phyloP scores from a whole-genome alignment of 2,329 filamentous ascomycete species.

The Epichloe sibirici region DNA sequence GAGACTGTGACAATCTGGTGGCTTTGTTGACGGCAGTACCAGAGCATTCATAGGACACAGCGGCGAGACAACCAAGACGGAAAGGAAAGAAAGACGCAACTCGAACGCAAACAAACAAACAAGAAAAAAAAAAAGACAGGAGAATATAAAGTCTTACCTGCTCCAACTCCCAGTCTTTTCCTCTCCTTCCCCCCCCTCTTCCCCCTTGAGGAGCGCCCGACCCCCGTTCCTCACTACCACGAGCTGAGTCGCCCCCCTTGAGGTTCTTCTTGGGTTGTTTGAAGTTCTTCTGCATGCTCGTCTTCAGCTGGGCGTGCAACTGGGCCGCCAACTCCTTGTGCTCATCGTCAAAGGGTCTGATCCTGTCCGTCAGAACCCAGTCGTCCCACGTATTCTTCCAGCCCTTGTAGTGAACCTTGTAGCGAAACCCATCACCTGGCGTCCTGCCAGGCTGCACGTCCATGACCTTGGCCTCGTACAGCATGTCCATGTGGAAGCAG shows the following conservation, averaged over 20 bases:
- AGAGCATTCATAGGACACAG: background rate
- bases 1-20: too few species aligned
- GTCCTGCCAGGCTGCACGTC: constrained; percentile 62
- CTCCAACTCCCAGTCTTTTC: constrained; percentile 72
- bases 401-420: constrained; percentile 95
- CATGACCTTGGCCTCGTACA: constrained; percentile 94
- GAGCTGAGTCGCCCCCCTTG: constrained; percentile 35
- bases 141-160: constrained; percentile 42
- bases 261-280: constrained; percentile 41
- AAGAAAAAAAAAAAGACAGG: constrained; percentile 5
- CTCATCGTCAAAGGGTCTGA: constrained; percentile 89
- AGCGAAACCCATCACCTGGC: constrained; percentile 60
- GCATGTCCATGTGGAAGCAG: constrained; percentile 92
- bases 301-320: constrained; percentile 56
- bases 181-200: constrained; percentile 60
- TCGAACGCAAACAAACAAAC: background rate
- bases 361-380: constrained; percentile 88
- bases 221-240: constrained; percentile 68
- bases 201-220: constrained; percentile 47
- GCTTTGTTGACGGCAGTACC: too few species aligned
- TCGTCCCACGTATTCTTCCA: constrained; percentile 99
- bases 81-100: background rate
- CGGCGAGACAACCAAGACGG: background rate
- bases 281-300: constrained; percentile 37
- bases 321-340: constrained; percentile 79